Evolutionary conservation across 2,329 filamentous ascomycete species (phyloP), one percentile per base, ranked within the genome.

Genomic region (Colletotrichum sp.): DNA sequence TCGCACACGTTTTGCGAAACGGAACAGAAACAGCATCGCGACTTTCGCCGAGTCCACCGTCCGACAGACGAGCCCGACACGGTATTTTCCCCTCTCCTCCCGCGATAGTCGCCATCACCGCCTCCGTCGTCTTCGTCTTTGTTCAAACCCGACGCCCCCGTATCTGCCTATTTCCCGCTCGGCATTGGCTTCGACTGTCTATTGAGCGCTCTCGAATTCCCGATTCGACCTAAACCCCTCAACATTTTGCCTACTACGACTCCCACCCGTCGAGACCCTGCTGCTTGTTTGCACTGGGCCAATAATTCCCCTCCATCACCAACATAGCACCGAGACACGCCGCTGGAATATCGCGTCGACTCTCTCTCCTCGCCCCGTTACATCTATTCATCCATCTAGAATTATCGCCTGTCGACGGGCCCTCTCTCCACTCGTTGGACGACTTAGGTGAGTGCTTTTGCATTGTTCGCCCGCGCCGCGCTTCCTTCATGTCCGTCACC

Each of bases 1-100:
- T 68, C 69, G 69, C 63, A 76, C 39, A 72, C 72, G 36, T 28
- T 28, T 62, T 66, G 36, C 74, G 74, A 76, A 74, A 74, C 74
- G 49, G 24, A 75, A 32, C 69, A 67, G 69, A 75, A 75, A 72
- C 69, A 68, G 15, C 55, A 67, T 49, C 66, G 65, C 73, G 55
- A 68, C 59, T 70, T 69, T 36, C 30, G 52, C 69, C 28, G 57
- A 52, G 70, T 73, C 70, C 52, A 57, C 28, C 49, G 39, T 21
- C 44, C 44, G 44, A 52, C n/a, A 52, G 44, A 52, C 44, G 44
- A 52, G 44, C 44, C 44, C 73, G 73, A 71, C 72, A 44, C 72
- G 59, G n/a, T 15, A 60, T 60, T 30, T 36, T 55, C n/a, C 62
- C 66, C 36, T 63, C 24, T 75, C 62, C 26, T 73, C 71, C 65